These are phyloP conservation scores for Fomitiporia mediterranea DNA, from an alignment of 1,284 basidiomycete species.

Conservation along the genomic window DNA sequence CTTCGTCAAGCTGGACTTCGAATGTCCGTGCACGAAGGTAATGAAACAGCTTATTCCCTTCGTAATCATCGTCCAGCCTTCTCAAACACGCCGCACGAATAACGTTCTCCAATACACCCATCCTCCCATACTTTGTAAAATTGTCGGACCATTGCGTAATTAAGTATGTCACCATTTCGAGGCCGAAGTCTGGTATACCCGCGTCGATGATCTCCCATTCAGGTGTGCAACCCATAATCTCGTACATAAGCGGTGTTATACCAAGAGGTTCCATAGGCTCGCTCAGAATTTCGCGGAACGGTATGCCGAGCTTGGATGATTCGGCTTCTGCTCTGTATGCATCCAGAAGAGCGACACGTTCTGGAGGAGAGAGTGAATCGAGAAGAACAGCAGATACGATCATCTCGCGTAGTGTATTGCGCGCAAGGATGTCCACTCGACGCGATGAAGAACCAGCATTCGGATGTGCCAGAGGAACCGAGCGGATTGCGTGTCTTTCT, in stretches of 20 bases:
- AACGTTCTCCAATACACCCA: conserved; percentile 7
- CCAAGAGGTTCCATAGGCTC: conserved; percentile 16
- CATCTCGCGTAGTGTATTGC: conserved; percentile 13
- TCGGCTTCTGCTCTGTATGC: conserved; percentile 8
- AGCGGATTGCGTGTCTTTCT: too few relatives aligned
- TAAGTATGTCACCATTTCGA: conserved; percentile 12
- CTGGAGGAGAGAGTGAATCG: neutral
- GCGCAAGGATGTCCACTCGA: conserved; percentile 10
- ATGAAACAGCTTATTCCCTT: conserved; percentile 14
- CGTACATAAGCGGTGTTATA: conserved; percentile 16
- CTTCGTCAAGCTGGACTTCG: neutral
- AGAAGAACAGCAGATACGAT: conserved; percentile 11
- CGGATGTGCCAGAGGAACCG: too few relatives aligned
- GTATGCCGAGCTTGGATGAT: conserved; percentile 13
- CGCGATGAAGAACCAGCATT: too few relatives aligned
- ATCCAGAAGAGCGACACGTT: conserved; percentile 12
- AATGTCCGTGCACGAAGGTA: conserved; percentile 3
- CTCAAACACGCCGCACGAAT: conserved; percentile 14
- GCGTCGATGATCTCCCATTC: conserved; percentile 11
- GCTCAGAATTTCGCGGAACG: conserved; percentile 16
- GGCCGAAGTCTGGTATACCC: neutral
- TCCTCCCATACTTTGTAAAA: conserved; percentile 1
- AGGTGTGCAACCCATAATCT: conserved; percentile 12
- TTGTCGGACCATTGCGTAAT: conserved; percentile 16
- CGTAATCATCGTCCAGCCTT: conserved; percentile 10